Evolutionary conservation across 75 land plant species (phyloP).

Genomic region (Ceratopteris richardii): DNA sequence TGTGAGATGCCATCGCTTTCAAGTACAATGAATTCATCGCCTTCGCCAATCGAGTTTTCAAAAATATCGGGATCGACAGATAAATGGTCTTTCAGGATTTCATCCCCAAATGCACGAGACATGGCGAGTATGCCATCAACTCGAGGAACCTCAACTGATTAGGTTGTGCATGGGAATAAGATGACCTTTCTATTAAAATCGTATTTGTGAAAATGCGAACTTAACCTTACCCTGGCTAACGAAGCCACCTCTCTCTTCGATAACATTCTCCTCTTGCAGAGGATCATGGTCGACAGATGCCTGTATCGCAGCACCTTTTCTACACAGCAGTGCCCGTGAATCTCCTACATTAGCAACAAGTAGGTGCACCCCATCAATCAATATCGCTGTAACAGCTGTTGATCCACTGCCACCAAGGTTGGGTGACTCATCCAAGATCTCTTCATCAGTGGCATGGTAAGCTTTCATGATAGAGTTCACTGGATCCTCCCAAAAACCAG

Average conservation of each 20-base stretch:
- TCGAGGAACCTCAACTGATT: conserved; percentile 92
- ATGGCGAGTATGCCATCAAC: conserved; percentile 81
- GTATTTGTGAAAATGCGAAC: no score
- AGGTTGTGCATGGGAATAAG: no score
- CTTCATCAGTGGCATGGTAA: conserved; percentile 60
- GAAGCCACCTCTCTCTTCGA: conserved; percentile 71
- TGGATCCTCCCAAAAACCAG: conserved; percentile 66
- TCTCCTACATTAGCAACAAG: conserved; percentile 84
- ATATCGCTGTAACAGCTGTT: conserved; percentile 88
- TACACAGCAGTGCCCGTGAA: conserved; percentile 70
- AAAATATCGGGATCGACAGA: conserved; percentile 70
- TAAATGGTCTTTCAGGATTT: conserved; percentile 61
- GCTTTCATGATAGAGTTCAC: conserved; percentile 47
- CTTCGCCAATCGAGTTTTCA: conserved; percentile 22
- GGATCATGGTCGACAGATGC: conserved; percentile 84
- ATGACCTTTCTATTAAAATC: no score
- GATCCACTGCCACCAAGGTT: conserved; percentile 76
- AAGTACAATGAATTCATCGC: conserved; percentile 53
- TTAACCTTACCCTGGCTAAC: no score
- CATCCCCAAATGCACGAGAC: conserved; percentile 80
- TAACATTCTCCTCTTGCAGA: conserved; percentile 42
- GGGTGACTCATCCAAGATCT: conserved; percentile 46
- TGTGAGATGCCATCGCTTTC: no score
- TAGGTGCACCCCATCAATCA: conserved; percentile 52
- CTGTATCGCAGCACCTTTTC: conserved; percentile 47